phyloP scores from a whole-genome alignment of 768 basidiomycete genomes.

The Leccinum subgranulosum region DNA sequence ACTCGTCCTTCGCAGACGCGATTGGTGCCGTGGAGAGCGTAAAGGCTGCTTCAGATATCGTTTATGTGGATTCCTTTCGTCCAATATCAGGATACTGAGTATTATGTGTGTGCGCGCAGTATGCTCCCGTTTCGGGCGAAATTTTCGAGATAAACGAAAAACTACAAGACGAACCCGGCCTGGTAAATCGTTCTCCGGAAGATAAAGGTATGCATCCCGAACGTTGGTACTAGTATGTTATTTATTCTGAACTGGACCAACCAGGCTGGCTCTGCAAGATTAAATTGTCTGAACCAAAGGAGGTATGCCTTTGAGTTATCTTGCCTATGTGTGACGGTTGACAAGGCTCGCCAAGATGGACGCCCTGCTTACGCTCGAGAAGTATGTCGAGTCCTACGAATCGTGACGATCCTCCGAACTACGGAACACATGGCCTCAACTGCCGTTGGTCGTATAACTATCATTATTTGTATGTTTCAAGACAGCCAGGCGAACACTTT shows the following conservation, averaged over 20 bases:
- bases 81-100: constrained; percentile 8
- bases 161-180: constrained; percentile 63
- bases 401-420: constrained; percentile 20
- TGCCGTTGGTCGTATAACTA: constrained; percentile 7
- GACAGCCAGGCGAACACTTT: background rate
- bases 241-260: background rate
- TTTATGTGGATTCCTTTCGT: constrained; percentile 34
- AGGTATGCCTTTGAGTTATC: constrained; percentile 47
- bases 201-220: constrained; percentile 57
- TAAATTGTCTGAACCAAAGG: constrained; percentile 67
- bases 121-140: constrained; percentile 87
- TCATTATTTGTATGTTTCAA: constrained; percentile 1
- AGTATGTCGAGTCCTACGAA: constrained; percentile 66
- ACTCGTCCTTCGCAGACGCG: constrained; percentile 45
- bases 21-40: constrained; percentile 96
- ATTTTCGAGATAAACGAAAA: constrained; percentile 75
- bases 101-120: constrained; percentile 42
- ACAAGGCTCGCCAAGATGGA: constrained; percentile 51
- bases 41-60: constrained; percentile 95
- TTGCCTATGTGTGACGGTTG: background rate
- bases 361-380: constrained; percentile 65
- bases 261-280: constrained; percentile 97
- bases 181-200: constrained; percentile 89
- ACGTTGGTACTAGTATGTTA: background rate
- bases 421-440: constrained; percentile 22